Evolutionary conservation across 345 rosid genomes (phyloP).

Genomic region (Ceriops zippeliana): DNA sequence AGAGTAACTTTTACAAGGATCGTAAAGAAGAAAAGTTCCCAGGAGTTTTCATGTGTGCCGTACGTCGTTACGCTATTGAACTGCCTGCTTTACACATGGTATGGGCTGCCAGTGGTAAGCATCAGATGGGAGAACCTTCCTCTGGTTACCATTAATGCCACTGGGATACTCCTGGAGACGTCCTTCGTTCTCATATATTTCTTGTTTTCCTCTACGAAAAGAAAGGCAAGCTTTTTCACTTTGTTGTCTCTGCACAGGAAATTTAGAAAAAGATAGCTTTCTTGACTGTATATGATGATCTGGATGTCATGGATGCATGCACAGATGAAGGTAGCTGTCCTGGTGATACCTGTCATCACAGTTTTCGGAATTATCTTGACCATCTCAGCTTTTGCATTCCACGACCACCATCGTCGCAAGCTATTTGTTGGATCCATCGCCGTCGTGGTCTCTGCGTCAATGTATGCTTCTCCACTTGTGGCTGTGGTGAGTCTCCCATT

Average conservation of each 20-base stretch:
- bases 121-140: constrained; percentile 75
- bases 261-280: neutral
- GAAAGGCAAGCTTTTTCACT: constrained; percentile 44
- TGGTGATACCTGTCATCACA: constrained; percentile 32
- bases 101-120: constrained; percentile 83
- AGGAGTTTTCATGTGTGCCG: constrained; percentile 77
- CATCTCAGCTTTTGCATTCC: constrained; percentile 45
- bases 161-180: constrained; percentile 65
- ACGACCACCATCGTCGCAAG: constrained; percentile 66
- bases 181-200: constrained; percentile 60
- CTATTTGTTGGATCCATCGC: constrained; percentile 65
- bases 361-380: constrained; percentile 33
- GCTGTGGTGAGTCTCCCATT: constrained; percentile 47
- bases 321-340: constrained; percentile 56
- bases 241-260: neutral
- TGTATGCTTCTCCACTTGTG: constrained; percentile 78
- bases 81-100: constrained; percentile 80
- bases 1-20: constrained; percentile 75
- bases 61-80: constrained; percentile 59
- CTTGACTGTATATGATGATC: neutral
- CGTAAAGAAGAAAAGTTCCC: constrained; percentile 63
- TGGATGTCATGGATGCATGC: neutral
- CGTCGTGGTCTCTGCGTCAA: constrained; percentile 51
- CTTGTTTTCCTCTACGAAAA: constrained; percentile 46
- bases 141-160: constrained; percentile 65